A percentile compares a stretch with the other conserved stretches of the same genome.
Evolutionary conservation across 352 stramenopile genomes (phyloP).

Genomic region (Elongisporangium undulatum): DNA sequence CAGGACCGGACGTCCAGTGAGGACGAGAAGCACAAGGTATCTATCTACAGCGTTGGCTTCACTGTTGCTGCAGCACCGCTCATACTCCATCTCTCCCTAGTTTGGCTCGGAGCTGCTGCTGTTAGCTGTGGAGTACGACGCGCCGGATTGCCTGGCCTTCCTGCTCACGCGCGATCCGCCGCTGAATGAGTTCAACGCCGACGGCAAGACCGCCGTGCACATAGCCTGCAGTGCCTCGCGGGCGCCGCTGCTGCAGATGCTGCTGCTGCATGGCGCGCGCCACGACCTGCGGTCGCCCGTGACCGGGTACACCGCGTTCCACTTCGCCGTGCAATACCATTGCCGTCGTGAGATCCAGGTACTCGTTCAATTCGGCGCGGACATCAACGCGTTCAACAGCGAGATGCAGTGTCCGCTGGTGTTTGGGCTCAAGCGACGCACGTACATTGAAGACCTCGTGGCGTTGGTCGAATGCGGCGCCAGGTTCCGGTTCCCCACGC

Average conservation of each 20-base stretch:
- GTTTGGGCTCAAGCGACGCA: background rate
- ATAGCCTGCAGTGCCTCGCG: background rate
- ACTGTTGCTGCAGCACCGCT: background rate
- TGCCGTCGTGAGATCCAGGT: background rate
- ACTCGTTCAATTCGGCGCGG: background rate
- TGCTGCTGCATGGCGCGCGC: background rate
- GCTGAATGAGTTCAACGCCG: background rate
- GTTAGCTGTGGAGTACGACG: conserved; percentile 5
- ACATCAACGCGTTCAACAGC: background rate
- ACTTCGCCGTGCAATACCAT: background rate
- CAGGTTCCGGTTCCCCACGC: background rate
- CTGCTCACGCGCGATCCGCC: background rate
- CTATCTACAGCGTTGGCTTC: no score
- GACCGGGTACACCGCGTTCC: conserved; percentile 1
- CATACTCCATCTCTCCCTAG: background rate
- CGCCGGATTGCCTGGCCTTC: conserved; percentile 2
- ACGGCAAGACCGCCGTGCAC: background rate
- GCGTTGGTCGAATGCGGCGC: background rate
- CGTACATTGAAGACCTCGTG: background rate
- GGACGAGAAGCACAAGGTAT: background rate
- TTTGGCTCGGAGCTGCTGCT: conserved; percentile 4
- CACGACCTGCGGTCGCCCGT: background rate
- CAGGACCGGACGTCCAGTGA: background rate
- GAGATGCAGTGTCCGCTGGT: background rate
- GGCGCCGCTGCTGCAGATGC: background rate